A percentile compares a stretch with the other conserved stretches of the same genome.
Evolutionary conservation across 139 green algal species (phyloP).

Genomic region (Pseudopediastrum boryanum): DNA sequence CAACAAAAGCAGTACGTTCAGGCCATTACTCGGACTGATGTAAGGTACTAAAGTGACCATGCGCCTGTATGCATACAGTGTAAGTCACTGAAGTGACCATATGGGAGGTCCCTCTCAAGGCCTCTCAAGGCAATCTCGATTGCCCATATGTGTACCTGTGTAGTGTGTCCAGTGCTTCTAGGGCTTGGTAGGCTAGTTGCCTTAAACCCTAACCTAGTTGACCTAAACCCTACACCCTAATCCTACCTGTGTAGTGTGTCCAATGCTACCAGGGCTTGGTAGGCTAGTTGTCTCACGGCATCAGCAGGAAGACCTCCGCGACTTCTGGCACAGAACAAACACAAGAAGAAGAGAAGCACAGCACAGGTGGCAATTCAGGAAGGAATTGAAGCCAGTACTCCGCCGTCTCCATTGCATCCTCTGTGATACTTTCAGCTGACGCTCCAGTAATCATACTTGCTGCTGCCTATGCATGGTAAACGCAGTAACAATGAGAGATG

Average conservation of each 20-base stretch:
- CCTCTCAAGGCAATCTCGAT: not conserved
- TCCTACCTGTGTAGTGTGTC: too few species aligned
- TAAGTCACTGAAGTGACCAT: not conserved
- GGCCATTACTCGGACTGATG: not conserved
- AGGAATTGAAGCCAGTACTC: too few species aligned
- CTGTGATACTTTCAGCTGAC: too few species aligned
- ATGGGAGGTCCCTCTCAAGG: not conserved
- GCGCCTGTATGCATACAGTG: not conserved
- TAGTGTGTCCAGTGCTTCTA: not conserved
- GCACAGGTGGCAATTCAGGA: too few species aligned
- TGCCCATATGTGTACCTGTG: not conserved
- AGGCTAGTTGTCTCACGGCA: not conserved
- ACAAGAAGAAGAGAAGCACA: too few species aligned
- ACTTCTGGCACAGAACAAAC: too few species aligned
- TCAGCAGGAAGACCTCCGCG: not conserved
- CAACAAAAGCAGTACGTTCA: not conserved
- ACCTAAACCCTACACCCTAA: too few species aligned
- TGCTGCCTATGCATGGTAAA: too few species aligned
- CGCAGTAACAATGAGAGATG: too few species aligned
- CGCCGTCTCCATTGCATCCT: too few species aligned
- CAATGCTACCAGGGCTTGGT: not conserved
- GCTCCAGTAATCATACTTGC: too few species aligned
- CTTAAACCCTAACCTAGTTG: not conserved
- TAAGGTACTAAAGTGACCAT: not conserved
- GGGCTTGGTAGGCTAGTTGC: not conserved